These are phyloP conservation scores for Penicillium sp. DNA, from an alignment of 2,329 filamentous ascomycete species.

Conservation along the genomic window DNA sequence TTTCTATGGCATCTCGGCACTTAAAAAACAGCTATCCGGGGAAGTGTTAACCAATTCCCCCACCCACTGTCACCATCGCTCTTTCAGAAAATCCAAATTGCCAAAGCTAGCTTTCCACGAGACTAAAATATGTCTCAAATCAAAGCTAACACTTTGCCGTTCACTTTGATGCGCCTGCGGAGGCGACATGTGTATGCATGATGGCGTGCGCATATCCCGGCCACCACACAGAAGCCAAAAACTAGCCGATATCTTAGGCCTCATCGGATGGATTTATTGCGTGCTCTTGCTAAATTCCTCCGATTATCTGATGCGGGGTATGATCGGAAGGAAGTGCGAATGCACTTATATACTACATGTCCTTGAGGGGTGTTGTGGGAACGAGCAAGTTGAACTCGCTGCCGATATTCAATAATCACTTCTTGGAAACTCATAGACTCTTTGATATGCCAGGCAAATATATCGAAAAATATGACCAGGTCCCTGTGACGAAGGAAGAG, in stretches of 20 bases:
- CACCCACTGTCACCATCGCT: conserved; percentile 17
- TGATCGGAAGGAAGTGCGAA: neutral
- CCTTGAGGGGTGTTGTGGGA: neutral
- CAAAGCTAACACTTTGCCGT: neutral
- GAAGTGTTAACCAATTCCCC: conserved; percentile 10
- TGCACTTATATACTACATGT: neutral
- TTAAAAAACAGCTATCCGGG: neutral
- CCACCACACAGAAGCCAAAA: neutral
- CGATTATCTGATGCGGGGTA: conserved; percentile 5
- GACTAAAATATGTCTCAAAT: neutral
- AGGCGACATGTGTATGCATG: conserved; percentile 14
- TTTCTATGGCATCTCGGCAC: neutral
- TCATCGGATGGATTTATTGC: conserved; percentile 16
- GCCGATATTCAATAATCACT: neutral
- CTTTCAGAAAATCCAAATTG: neutral
- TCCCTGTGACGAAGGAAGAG: conserved; percentile 48
- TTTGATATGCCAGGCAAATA: conserved; percentile 24
- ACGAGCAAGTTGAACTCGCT: neutral
- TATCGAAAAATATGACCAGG: conserved; percentile 44
- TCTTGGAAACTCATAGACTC: too few species aligned
- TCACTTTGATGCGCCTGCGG: neutral
- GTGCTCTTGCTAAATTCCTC: conserved; percentile 20
- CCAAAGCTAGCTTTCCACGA: neutral
- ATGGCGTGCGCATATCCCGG: conserved; percentile 22
- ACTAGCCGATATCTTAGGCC: conserved; percentile 9